phyloP scores from a whole-genome alignment of 768 basidiomycete genomes.

The Tulasnella sp. region DNA sequence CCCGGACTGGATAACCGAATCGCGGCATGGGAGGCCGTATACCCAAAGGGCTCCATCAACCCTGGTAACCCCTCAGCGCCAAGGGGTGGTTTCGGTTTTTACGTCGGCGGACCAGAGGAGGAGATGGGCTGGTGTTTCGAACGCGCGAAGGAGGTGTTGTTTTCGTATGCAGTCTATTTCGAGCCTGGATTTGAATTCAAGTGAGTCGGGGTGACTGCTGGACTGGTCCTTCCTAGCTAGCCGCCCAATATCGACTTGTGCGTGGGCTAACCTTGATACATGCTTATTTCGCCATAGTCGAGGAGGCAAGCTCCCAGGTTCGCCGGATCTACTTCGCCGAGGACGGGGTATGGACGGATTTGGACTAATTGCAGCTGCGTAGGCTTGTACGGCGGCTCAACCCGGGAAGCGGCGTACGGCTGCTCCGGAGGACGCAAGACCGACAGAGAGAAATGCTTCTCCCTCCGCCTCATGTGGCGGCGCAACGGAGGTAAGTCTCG shows the following conservation, averaged over 20 bases:
- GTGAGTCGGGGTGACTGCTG: too few species aligned
- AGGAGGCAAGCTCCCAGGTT: constrained; percentile 11
- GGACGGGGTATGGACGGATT: background rate
- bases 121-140: background rate
- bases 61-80: constrained; percentile 3
- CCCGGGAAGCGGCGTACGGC: constrained; percentile 30
- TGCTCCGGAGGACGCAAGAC: constrained; percentile 58
- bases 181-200: constrained; percentile 16
- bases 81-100: constrained; percentile 15
- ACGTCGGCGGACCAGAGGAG: constrained; percentile 6
- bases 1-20: background rate
- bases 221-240: too few species aligned
- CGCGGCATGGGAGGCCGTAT: constrained; percentile 12
- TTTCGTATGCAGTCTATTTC: constrained; percentile 17
- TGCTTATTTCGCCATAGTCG: background rate
- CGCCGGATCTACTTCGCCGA: background rate
- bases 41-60: constrained; percentile 16
- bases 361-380: background rate
- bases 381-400: constrained; percentile 5
- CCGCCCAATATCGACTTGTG: too few species aligned
- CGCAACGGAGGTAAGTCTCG: constrained; percentile 20
- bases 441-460: constrained; percentile 46
- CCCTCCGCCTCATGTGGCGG: constrained; percentile 64
- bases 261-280: too few species aligned
- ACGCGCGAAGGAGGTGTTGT: constrained; percentile 6